Percentiles rank a stretch among this genome's conserved stretches.
phyloP scores from a whole-genome alignment of 1,284 basidiomycete species.

The Apiotrichum mycotoxinovorans region DNA sequence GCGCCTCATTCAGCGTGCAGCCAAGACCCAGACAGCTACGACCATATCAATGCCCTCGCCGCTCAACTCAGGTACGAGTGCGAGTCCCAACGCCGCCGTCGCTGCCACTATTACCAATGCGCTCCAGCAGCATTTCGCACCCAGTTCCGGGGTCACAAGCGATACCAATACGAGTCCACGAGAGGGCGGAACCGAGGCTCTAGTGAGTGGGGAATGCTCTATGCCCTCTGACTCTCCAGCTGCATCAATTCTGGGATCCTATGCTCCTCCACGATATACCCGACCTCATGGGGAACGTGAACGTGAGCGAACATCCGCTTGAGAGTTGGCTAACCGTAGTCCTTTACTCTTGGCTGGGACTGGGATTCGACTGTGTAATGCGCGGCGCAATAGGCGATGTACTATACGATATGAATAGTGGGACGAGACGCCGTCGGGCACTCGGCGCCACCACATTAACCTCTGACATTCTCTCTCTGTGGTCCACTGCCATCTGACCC shows the following conservation, averaged over 20 bases:
- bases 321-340: neutral
- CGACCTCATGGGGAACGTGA: neutral
- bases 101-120: constrained; percentile 2
- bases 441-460: no score
- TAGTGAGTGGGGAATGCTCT: neutral
- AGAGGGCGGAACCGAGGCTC: constrained; percentile 1
- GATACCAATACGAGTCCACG: neutral
- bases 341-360: constrained; percentile 7
- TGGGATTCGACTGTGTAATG: constrained; percentile 5
- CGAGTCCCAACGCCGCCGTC: neutral
- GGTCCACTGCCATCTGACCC: no score
- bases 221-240: constrained; percentile 2
- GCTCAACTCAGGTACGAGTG: neutral
- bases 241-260: constrained; percentile 16
- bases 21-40: constrained; percentile 8
- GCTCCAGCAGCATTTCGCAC: constrained; percentile 5
- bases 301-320: neutral
- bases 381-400: no score
- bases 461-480: no score
- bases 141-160: neutral
- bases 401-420: no score
- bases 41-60: constrained; percentile 19
- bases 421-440: no score
- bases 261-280: constrained; percentile 9
- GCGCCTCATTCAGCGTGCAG: constrained; percentile 23